Percentiles rank a stretch among this genome's conserved stretches.
These are phyloP conservation scores for Lasiosphaeria hispida DNA, from an alignment of 495 filamentous ascomycete genomes.

Conservation along the genomic window DNA sequence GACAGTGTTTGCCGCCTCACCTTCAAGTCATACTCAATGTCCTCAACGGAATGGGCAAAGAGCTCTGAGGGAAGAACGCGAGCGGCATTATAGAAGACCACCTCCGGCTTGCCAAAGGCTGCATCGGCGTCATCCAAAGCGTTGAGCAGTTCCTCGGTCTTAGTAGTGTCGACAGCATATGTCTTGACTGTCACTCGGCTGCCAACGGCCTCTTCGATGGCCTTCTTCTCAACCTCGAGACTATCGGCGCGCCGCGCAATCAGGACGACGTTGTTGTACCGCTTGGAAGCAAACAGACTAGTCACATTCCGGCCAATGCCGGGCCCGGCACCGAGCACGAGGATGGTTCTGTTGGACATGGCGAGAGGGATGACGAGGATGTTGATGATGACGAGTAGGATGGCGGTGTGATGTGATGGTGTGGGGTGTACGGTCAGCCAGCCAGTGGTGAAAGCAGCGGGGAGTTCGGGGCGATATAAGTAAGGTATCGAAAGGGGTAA, in stretches of 20 bases:
- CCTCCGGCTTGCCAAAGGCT: conserved; percentile 29
- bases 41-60: conserved; percentile 28
- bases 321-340: conserved; percentile 43
- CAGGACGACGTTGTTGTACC: conserved; percentile 39
- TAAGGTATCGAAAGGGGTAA: too few relatives aligned
- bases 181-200: conserved; percentile 27
- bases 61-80: conserved; percentile 30
- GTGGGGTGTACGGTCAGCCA: too few relatives aligned
- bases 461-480: too few relatives aligned
- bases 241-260: conserved; percentile 35
- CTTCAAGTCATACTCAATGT: conserved; percentile 41
- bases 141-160: conserved; percentile 22
- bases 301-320: conserved; percentile 40
- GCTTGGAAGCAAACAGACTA: conserved; percentile 35
- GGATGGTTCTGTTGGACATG: conserved; percentile 11
- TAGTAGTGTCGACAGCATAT: conserved; percentile 33
- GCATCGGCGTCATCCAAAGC: conserved; percentile 33
- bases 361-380: too few relatives aligned
- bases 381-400: too few relatives aligned
- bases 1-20: conserved; percentile 16
- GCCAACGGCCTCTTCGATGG: conserved; percentile 21
- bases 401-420: too few relatives aligned
- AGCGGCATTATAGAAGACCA: conserved; percentile 44
- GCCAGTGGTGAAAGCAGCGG: too few relatives aligned
- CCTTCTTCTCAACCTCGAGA: conserved; percentile 30